Base-by-base conservation (phyloP, 1,284 basidiomycete species). In the Malassezia yamatoensis region DNA sequence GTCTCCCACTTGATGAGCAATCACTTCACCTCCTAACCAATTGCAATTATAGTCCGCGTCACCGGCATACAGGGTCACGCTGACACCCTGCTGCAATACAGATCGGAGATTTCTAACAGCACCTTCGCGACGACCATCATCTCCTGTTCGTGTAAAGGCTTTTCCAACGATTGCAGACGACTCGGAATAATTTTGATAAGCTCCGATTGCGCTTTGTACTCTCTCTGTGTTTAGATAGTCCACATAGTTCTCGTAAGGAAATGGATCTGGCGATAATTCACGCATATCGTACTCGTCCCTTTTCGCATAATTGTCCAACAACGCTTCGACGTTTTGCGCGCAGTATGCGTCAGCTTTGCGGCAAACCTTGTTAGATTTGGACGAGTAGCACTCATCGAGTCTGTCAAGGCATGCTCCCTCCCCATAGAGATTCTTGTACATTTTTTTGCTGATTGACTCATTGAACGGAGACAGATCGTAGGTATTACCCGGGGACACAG, bases 1-100 rank as follows among this genome's bases (percentile, higher is more conserved):
- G 49, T 58, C 59, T 9, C 49, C 36, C 6, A 66, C 58, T 29
- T 56, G 48, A 32, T 65, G 54, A 18, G 66, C 60, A 12, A 65
- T 51, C 20, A 54, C 54, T 33, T 63, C 47, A 16, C 51, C 56
- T 9, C 66, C 66, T 2, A 66, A 21, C 56, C 57, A 66, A 43
- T 66, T 66, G 57, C 65, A 66, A 36, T 65, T 65, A 60, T 64
- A 66, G 49, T 66, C 66, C 32, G 66, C 66, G 33, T 66, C 64
- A 9, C 66, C 66, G 4, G 62, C 60, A 34, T 58, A 58, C 49
- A 68, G 49, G 3, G 59, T 59, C 32, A 68, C 65, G 24, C 59
- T 54, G 15, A 67, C 48, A 6, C 63, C 64, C 24, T 54, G 51
- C 1, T 60, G 45, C n/a, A 68, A 43, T 20, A 68, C 56, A n/a